Evolutionary conservation across 1,139 yeast genomes (phyloP).

Genomic region (Scheffersomyces quercinus): DNA sequence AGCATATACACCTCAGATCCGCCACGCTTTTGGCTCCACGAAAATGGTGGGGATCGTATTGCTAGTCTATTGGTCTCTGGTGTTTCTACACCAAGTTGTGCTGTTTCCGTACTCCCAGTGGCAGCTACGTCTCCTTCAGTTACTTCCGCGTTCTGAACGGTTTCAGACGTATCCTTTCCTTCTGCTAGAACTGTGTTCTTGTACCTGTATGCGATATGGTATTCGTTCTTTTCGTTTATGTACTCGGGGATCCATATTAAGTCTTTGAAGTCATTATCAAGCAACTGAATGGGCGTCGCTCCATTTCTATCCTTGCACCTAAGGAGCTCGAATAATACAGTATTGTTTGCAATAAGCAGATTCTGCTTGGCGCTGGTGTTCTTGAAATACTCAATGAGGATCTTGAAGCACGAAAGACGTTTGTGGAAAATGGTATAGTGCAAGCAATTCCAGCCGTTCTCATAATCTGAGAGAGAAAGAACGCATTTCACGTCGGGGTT

Average conservation of each 20-base stretch:
- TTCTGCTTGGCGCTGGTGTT: constrained; percentile 10
- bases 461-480: constrained; percentile 56
- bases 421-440: constrained; percentile 69
- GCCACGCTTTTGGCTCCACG: constrained; percentile 43
- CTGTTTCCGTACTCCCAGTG: background rate
- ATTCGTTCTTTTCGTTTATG: constrained; percentile 32
- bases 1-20: constrained; percentile 63
- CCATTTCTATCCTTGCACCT: constrained; percentile 68
- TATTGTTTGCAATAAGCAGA: constrained; percentile 19
- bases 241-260: constrained; percentile 47
- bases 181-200: background rate
- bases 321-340: constrained; percentile 33
- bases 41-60: constrained; percentile 19
- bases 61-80: constrained; percentile 4
- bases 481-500: constrained; percentile 41
- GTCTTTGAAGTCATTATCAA: constrained; percentile 44
- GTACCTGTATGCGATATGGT: constrained; percentile 25
- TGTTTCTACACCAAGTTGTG: background rate
- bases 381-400: constrained; percentile 41
- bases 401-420: constrained; percentile 55
- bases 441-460: constrained; percentile 82
- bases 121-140: background rate
- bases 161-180: background rate
- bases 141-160: background rate
- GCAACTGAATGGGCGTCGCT: constrained; percentile 61